Percentiles rank a stretch among this genome's conserved stretches.
Evolutionary conservation across 1,284 basidiomycete species (phyloP).

Genomic region (Takashimella koratensis): DNA sequence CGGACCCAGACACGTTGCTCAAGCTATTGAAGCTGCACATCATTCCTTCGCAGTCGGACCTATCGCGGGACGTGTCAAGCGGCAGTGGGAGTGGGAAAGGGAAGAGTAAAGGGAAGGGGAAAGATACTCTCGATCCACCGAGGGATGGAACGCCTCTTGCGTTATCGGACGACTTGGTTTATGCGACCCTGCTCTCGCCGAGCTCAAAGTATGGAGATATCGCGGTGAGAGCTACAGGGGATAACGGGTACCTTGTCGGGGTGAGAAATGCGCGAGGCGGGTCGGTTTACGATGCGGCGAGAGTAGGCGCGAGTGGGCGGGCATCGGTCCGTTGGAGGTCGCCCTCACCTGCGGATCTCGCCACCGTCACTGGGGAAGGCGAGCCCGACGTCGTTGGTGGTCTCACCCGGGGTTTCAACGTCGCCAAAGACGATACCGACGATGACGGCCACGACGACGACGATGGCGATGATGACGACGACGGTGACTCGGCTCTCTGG

Average conservation of each 20-base stretch:
- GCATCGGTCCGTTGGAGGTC: conserved; percentile 57
- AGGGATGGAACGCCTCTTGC: conserved; percentile 59
- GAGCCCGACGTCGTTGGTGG: conserved; percentile 3
- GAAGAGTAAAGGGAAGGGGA: not conserved
- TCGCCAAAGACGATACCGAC: conserved; percentile 24
- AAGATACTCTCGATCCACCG: conserved; percentile 14
- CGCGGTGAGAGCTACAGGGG: conserved; percentile 61
- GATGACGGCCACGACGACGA: conserved; percentile 7
- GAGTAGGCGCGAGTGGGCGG: conserved; percentile 73
- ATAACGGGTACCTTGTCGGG: conserved; percentile 67
- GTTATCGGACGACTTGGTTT: conserved; percentile 66
- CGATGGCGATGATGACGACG: conserved; percentile 8
- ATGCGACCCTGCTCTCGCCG: conserved; percentile 66
- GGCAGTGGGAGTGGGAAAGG: not conserved
- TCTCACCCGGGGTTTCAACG: not conserved
- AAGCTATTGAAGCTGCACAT: conserved; percentile 84
- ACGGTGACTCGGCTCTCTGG: conserved; percentile 23
- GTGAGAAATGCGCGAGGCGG: conserved; percentile 78
- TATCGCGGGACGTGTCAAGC: conserved; percentile 12
- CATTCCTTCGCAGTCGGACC: conserved; percentile 55
- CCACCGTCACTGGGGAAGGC: conserved; percentile 20
- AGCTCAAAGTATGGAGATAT: conserved; percentile 70
- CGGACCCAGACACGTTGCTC: conserved; percentile 59
- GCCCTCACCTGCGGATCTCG: conserved; percentile 54
- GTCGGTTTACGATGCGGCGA: conserved; percentile 64